Base-by-base conservation (phyloP, 305 asterid species). In the Ajuga reptans region DNA sequence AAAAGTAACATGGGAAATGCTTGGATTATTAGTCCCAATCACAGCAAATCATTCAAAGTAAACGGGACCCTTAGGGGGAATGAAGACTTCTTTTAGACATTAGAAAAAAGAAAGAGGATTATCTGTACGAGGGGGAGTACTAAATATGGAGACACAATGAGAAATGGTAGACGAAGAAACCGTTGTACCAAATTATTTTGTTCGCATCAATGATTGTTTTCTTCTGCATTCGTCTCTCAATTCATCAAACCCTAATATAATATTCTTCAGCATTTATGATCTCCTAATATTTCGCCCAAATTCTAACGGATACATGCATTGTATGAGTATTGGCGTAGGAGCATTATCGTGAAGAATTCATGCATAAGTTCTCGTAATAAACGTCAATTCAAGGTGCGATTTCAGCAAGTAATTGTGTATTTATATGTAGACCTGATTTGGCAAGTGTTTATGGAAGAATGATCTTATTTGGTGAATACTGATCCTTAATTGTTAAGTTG, bases 311-410 rank as follows among this genome's bases (percentile, higher is more conserved):
- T 52, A 5, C 12, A 16, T 3, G 51, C 34, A 9, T 59, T 63
- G 7, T 29, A 39, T 41, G 72, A 36, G 27, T 5, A 18, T 46
- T 37, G 67, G 8, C 62, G 53, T 21, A 2, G 65, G 70, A 42
- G 33, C 42, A 36, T 50, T 42, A 36, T 72, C 68, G 72, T 56
- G 64, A 41, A 60, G 12, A 54, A 55, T 29, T 56, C 70, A 1
- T 42, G 21, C 52, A 59, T 24, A 27, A 33, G 9, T 53, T 47
- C 42, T 68, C 2, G 21, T 41, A 6, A 18, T 46, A 49, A 31
- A 56, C 42, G 24, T 51, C 36, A 33, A 31, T 16, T n/a, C 33
- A 72, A 82, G 72, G 81, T 76, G 65, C 18, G 66, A 37, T 29
- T 73, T 15, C 45, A 14, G 27, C 37, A 43, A 15, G 60, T 55